Conservation (phyloP, 2,329 filamentous ascomycete species). For the Fusarium nodosum region DNA sequence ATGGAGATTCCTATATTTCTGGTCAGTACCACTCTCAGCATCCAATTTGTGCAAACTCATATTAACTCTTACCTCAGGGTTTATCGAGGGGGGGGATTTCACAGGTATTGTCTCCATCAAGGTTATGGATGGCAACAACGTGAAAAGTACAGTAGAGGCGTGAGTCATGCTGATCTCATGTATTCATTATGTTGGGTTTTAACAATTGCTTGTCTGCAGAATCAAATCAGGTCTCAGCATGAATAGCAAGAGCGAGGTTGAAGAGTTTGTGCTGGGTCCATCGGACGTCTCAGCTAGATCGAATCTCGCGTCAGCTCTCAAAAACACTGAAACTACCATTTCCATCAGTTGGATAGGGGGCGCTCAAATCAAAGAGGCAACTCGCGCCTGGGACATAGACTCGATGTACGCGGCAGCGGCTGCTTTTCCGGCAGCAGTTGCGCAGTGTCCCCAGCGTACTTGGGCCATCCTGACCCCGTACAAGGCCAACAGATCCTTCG, state of each 20-base stretch:
- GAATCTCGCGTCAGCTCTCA: neutral
- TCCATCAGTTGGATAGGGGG: slow-evolving; percentile 7
- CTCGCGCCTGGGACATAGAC: neutral
- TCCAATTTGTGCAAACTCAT: accelerated
- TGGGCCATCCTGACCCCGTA: slow-evolving; percentile 6
- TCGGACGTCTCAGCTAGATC: neutral
- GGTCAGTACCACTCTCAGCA: neutral
- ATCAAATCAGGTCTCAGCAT: slow-evolving; percentile 1
- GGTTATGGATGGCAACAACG: neutral
- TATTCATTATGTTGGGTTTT: no score
- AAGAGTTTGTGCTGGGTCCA: neutral
- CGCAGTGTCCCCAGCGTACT: neutral
- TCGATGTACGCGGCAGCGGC: slow-evolving; percentile 1
- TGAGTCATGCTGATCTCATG: neutral
- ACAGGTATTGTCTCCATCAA: slow-evolving; percentile 8
- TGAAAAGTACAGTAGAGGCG: neutral
- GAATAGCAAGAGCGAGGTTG: neutral
- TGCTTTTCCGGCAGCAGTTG: neutral
- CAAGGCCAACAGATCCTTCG: slow-evolving; percentile 2
- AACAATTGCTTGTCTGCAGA: neutral
- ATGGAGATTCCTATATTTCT: slow-evolving; percentile 3
- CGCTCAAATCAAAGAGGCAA: neutral
- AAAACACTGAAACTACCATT: neutral
- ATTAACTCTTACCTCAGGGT: neutral
- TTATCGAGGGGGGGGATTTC: slow-evolving; percentile 4